These are phyloP conservation scores for Rhododendron kiyosumense DNA, from an alignment of 148 eudicot species.

Conservation along the genomic window DNA sequence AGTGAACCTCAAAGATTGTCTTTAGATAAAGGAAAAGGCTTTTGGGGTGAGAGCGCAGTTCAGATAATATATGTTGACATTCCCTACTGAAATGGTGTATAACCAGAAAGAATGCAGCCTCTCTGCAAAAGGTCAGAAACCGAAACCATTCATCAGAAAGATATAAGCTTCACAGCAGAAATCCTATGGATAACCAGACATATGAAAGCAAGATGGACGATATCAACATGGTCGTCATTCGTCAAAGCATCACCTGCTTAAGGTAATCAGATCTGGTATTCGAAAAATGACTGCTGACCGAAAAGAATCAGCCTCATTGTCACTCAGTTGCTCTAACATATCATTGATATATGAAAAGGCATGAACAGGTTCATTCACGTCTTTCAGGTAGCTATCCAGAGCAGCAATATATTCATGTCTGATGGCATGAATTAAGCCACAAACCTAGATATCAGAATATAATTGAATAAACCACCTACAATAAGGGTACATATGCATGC, in stretches of 20 bases:
- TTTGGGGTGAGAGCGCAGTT: slow-evolving; percentile 56
- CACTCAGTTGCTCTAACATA: slow-evolving; percentile 36
- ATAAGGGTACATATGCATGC: background rate
- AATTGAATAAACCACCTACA: background rate
- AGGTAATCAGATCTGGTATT: slow-evolving; percentile 54
- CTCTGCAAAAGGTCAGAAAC: slow-evolving; percentile 42
- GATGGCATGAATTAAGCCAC: slow-evolving; percentile 76
- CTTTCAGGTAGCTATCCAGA: slow-evolving; percentile 86
- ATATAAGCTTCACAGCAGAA: slow-evolving; percentile 5
- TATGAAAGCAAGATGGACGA: background rate
- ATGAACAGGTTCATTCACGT: slow-evolving; percentile 63
- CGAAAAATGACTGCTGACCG: slow-evolving; percentile 61
- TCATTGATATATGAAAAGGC: slow-evolving; percentile 72
- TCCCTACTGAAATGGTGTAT: slow-evolving; percentile 50
- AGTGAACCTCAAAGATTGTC: slow-evolving; percentile 77
- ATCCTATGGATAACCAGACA: background rate
- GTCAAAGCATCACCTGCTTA: slow-evolving; percentile 59
- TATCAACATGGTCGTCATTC: slow-evolving; percentile 2
- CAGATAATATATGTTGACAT: slow-evolving; percentile 44
- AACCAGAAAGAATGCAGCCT: slow-evolving; percentile 63
- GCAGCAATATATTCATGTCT: slow-evolving; percentile 64
- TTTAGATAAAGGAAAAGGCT: slow-evolving; percentile 91
- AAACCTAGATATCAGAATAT: slow-evolving; percentile 47
- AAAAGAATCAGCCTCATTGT: slow-evolving; percentile 45
- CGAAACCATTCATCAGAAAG: slow-evolving; percentile 1